These are phyloP conservation scores for Entomortierella chlamydospora DNA, from an alignment of 192 early-diverging fungal genomes.

Conservation along the genomic window DNA sequence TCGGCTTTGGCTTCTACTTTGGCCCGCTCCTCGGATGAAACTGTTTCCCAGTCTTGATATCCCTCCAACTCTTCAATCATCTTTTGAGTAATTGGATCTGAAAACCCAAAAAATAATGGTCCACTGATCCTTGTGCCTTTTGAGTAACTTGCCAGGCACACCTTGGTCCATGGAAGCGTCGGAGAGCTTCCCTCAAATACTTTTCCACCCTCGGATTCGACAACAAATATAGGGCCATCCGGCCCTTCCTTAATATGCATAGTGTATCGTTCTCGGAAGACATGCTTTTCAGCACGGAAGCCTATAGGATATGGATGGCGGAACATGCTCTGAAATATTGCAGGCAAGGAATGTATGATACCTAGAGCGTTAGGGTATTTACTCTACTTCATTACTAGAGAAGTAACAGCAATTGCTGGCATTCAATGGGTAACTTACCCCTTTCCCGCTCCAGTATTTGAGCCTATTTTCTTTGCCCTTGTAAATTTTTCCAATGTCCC, in stretches of 20 bases:
- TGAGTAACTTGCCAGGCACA: slow-evolving; percentile 59
- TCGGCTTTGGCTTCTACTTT: background rate
- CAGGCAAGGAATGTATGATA: background rate
- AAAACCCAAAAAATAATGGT: slow-evolving; percentile 68
- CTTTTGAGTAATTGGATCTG: slow-evolving; percentile 63
- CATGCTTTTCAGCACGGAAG: slow-evolving; percentile 59
- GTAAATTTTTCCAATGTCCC: slow-evolving; percentile 58
- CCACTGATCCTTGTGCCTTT: slow-evolving; percentile 65
- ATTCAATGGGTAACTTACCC: slow-evolving; percentile 42
- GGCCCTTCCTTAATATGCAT: slow-evolving; percentile 61
- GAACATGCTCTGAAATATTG: slow-evolving; percentile 51
- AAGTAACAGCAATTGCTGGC: background rate
- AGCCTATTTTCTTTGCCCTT: slow-evolving; percentile 51
- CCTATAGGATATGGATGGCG: slow-evolving; percentile 67
- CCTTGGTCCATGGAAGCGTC: slow-evolving; percentile 67
- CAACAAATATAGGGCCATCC: slow-evolving; percentile 60
- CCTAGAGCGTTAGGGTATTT: no score
- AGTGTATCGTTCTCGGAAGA: slow-evolving; percentile 61
- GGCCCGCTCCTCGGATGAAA: slow-evolving; percentile 24
- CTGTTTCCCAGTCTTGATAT: slow-evolving; percentile 49
- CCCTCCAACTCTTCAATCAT: slow-evolving; percentile 60
- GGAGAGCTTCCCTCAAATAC: slow-evolving; percentile 58
- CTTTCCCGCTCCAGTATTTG: slow-evolving; percentile 63
- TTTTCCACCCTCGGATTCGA: slow-evolving; percentile 54
- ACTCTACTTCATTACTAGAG: background rate